Percentiles rank a stretch among this genome's conserved stretches.
phyloP scores from a whole-genome alignment of 352 stramenopile genomes.

The Pythium phragmiticola region DNA sequence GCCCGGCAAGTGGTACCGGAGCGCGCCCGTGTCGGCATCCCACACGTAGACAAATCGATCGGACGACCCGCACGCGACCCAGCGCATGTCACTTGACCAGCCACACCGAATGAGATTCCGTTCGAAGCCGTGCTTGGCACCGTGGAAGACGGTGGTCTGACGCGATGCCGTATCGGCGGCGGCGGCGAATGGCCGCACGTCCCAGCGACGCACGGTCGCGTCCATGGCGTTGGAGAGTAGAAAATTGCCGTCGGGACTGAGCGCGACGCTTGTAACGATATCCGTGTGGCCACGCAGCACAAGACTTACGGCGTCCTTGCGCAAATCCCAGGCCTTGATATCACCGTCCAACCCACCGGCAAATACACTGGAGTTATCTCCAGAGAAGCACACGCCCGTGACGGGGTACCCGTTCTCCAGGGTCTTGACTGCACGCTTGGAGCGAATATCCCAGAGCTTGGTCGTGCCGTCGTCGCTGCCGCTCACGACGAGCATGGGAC shows the following conservation, averaged over 20 bases:
- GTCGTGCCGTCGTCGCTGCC: conserved; percentile 90
- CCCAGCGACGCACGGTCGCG: conserved; percentile 89
- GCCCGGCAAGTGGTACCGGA: conserved; percentile 92
- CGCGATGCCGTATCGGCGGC: conserved; percentile 30
- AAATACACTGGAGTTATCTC: conserved; percentile 88
- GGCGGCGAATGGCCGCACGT: conserved; percentile 90
- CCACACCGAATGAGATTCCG: conserved; percentile 91
- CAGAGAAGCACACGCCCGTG: conserved; percentile 86
- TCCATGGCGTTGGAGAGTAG: conserved; percentile 96
- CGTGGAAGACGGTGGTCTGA: conserved; percentile 62
- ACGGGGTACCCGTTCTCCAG: conserved; percentile 90
- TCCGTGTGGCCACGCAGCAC: conserved; percentile 91
- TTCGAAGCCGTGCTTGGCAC: conserved; percentile 92
- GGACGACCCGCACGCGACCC: conserved; percentile 86
- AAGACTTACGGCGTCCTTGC: conserved; percentile 74
- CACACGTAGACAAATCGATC: conserved; percentile 95
- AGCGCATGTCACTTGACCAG: conserved; percentile 88
- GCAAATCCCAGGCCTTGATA: conserved; percentile 93
- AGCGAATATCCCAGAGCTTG: conserved; percentile 89
- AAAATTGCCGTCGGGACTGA: conserved; percentile 92
- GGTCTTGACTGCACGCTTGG: conserved; percentile 74
- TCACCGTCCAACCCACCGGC: conserved; percentile 92
- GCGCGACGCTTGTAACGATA: conserved; percentile 92
- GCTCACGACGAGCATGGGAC: conserved; percentile 80
- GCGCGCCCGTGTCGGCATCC: conserved; percentile 88